Evolutionary conservation across 1,284 basidiomycete species (phyloP).

Genomic region (Ganoderma boninense): DNA sequence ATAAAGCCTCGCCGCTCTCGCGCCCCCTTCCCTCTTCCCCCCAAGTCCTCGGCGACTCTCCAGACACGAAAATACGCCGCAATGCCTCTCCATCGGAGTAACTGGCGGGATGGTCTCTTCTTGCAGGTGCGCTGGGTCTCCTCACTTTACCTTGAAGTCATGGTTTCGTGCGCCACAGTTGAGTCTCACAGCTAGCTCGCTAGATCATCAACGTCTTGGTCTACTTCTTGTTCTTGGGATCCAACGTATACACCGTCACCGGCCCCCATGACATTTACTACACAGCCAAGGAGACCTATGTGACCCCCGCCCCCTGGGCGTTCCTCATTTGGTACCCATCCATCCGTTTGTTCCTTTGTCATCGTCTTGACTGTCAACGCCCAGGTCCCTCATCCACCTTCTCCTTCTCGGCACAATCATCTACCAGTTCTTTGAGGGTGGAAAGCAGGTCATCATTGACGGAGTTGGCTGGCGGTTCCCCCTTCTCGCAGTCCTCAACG

Average conservation of each 20-base stretch:
- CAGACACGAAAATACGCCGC: conserved; percentile 2
- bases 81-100: conserved; percentile 37
- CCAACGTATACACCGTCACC: conserved; percentile 87
- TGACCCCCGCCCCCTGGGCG: conserved; percentile 90
- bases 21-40: conserved; percentile 17
- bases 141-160: neutral
- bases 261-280: conserved; percentile 75
- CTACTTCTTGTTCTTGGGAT: conserved; percentile 86
- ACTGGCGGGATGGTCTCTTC: conserved; percentile 80
- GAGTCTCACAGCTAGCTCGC: conserved; percentile 6
- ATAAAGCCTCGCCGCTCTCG: conserved; percentile 26
- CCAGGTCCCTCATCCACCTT: conserved; percentile 84
- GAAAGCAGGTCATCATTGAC: conserved; percentile 85
- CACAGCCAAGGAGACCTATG: conserved; percentile 82
- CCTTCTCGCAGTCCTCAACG: conserved; percentile 84
- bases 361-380: conserved; percentile 1
- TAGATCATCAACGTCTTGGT: conserved; percentile 82
- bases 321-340: conserved; percentile 80
- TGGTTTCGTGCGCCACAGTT: neutral
- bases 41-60: conserved; percentile 12
- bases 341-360: neutral
- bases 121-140: conserved; percentile 69
- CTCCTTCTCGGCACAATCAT: conserved; percentile 88
- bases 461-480: conserved; percentile 91
- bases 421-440: conserved; percentile 89